A percentile compares a stretch with the other conserved stretches of the same genome.
Evolutionary conservation across 2,329 filamentous ascomycete genomes (phyloP).

Genomic region (Colletotrichum sp.): DNA sequence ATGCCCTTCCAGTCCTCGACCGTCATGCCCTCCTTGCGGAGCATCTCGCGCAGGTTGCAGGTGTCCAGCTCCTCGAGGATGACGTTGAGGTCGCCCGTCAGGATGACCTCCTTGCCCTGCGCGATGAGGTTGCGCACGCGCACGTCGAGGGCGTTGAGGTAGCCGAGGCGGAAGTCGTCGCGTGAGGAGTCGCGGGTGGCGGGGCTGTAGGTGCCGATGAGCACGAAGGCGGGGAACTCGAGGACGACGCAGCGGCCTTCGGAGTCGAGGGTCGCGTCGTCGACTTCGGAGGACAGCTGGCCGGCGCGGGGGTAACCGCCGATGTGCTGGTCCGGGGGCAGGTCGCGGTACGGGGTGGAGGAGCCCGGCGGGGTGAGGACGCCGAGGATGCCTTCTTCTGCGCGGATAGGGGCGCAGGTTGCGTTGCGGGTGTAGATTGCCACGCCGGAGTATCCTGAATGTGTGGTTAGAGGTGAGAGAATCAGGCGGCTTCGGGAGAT

Average conservation of each 20-base stretch:
- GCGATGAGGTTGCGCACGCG: slow-evolving; percentile 83
- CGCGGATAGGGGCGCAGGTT: slow-evolving; percentile 83
- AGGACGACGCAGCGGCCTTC: slow-evolving; percentile 91
- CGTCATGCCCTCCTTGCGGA: slow-evolving; percentile 73
- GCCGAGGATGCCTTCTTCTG: slow-evolving; percentile 93
- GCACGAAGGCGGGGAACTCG: slow-evolving; percentile 93
- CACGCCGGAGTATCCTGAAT: slow-evolving; percentile 88
- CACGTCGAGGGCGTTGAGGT: slow-evolving; percentile 79
- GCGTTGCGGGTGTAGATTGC: slow-evolving; percentile 93
- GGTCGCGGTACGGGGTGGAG: slow-evolving; percentile 72
- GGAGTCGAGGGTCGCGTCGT: slow-evolving; percentile 78
- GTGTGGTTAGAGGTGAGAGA: not conserved
- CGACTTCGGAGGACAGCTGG: slow-evolving; percentile 69
- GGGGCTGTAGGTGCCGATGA: slow-evolving; percentile 91
- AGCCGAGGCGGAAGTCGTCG: slow-evolving; percentile 81
- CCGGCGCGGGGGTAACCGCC: slow-evolving; percentile 81
- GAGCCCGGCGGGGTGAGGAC: slow-evolving; percentile 77
- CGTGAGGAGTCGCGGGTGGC: slow-evolving; percentile 86
- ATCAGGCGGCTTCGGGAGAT: not conserved
- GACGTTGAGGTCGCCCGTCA: slow-evolving; percentile 91
- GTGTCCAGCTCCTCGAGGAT: slow-evolving; percentile 73
- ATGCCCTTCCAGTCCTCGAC: slow-evolving; percentile 75
- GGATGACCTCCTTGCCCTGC: slow-evolving; percentile 82
- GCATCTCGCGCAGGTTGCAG: slow-evolving; percentile 73
- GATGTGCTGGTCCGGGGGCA: slow-evolving; percentile 77